Evolutionary conservation across 2,329 filamentous ascomycete species (phyloP).

Genomic region (Cucurbitaria berberidis): DNA sequence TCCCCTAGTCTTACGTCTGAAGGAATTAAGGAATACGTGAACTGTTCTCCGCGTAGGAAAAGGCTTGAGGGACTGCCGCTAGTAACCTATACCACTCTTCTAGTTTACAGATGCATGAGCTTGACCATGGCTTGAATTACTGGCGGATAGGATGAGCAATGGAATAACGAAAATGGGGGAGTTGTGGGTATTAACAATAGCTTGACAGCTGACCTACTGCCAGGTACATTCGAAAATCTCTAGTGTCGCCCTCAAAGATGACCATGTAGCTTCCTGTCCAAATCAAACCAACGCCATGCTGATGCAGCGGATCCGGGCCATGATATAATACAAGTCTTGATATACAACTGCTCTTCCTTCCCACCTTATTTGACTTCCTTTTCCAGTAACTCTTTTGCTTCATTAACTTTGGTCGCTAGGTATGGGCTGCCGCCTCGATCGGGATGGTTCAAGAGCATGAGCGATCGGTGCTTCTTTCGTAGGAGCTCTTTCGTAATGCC

Average conservation of each 20-base stretch:
- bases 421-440: constrained; percentile 97
- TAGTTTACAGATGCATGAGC: no score
- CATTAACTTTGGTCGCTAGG: constrained; percentile 96
- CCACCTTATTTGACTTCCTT: constrained; percentile 59
- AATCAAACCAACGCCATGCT: constrained; percentile 29
- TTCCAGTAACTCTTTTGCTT: constrained; percentile 95
- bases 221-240: background rate
- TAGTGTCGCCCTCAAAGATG: background rate
- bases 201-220: background rate
- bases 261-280: background rate
- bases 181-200: background rate
- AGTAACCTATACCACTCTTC: no score
- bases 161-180: background rate
- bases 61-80: no score
- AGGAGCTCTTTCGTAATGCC: constrained; percentile 89
- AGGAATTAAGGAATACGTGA: no score
- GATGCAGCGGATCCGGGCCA: constrained; percentile 23
- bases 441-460: constrained; percentile 98
- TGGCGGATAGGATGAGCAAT: no score
- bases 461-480: constrained; percentile 90
- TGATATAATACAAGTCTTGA: constrained; percentile 32
- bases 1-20: no score
- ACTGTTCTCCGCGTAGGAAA: no score
- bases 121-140: no score
- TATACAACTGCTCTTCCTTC: constrained; percentile 15